Percentiles rank a stretch among this genome's conserved stretches.
Conservation (phyloP, 2,329 filamentous ascomycete genomes). For the Alternaria sp. region DNA sequence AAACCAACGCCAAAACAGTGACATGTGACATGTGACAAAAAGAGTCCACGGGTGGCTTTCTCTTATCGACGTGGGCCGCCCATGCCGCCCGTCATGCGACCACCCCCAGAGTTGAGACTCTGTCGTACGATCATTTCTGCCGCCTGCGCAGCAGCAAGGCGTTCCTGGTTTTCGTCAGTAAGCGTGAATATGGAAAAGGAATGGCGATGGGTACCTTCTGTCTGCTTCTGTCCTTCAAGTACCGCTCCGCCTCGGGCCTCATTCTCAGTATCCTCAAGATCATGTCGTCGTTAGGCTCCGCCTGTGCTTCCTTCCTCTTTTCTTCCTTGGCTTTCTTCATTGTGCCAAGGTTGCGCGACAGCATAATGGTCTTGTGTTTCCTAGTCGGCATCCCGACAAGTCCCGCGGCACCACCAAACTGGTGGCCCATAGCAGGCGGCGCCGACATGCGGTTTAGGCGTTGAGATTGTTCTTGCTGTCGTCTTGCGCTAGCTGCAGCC, state of each 20-base stretch:
- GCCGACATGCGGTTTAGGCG: constrained; percentile 73
- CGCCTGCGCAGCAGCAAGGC: constrained; percentile 85
- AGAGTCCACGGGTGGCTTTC: not conserved
- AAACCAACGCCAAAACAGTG: not conserved
- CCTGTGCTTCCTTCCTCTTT: constrained; percentile 92
- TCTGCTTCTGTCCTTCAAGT: constrained; percentile 86
- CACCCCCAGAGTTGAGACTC: constrained; percentile 71
- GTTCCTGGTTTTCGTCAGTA: constrained; percentile 58
- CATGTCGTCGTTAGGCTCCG: constrained; percentile 97
- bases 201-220: constrained; percentile 66
- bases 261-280: constrained; percentile 93
- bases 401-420: constrained; percentile 58
- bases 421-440: constrained; percentile 63
- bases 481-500: constrained; percentile 82
- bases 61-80: constrained; percentile 8
- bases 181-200: not conserved
- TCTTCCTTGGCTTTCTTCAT: constrained; percentile 97
- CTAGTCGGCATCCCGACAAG: constrained; percentile 67
- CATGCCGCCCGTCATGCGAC: constrained; percentile 56
- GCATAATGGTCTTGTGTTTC: constrained; percentile 73
- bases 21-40: not conserved
- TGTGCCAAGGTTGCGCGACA: constrained; percentile 90
- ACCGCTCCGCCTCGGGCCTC: constrained; percentile 86
- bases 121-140: constrained; percentile 95
- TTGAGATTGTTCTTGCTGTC: constrained; percentile 67